phyloP scores from a whole-genome alignment of 495 filamentous ascomycete genomes.

The Collariella sp. region DNA sequence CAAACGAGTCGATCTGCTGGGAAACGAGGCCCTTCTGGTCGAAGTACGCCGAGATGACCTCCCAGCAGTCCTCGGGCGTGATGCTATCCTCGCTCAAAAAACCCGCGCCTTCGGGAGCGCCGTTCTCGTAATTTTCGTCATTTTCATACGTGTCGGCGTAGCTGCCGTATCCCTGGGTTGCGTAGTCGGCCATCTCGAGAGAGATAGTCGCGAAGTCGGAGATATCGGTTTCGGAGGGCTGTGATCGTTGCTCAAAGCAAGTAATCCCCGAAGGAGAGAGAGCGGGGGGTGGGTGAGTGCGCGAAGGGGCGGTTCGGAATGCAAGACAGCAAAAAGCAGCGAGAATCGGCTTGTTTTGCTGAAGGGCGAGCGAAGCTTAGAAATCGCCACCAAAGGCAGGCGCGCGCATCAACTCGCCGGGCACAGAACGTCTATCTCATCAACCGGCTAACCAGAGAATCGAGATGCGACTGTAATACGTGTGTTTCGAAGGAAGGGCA shows the following conservation, averaged over 20 bases:
- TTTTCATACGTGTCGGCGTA: conserved; percentile 34
- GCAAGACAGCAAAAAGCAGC: neutral
- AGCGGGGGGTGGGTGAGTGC: neutral
- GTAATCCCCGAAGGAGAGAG: neutral
- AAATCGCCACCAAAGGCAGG: conserved; percentile 22
- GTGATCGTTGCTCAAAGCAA: neutral
- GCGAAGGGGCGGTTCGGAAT: neutral
- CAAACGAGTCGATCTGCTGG: conserved; percentile 95
- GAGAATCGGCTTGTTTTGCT: neutral
- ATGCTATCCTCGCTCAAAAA: conserved; percentile 79
- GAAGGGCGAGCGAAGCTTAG: conserved; percentile 13
- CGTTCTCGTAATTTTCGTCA: conserved; percentile 36
- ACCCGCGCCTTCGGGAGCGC: conserved; percentile 63
- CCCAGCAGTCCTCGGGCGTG: conserved; percentile 93
- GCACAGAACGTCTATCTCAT: conserved; percentile 17
- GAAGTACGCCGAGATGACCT: conserved; percentile 93
- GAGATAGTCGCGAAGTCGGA: neutral
- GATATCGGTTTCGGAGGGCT: too few relatives aligned
- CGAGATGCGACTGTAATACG: neutral
- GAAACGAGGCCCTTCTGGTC: conserved; percentile 91
- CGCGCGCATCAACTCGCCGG: conserved; percentile 23
- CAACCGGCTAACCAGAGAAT: neutral
- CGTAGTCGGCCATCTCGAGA: conserved; percentile 23
- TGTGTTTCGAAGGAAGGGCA: conserved; percentile 3
- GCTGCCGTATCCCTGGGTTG: conserved; percentile 16